Base-by-base conservation (phyloP, 2,329 filamentous ascomycete genomes). In the Cercospora nicotianae region DNA sequence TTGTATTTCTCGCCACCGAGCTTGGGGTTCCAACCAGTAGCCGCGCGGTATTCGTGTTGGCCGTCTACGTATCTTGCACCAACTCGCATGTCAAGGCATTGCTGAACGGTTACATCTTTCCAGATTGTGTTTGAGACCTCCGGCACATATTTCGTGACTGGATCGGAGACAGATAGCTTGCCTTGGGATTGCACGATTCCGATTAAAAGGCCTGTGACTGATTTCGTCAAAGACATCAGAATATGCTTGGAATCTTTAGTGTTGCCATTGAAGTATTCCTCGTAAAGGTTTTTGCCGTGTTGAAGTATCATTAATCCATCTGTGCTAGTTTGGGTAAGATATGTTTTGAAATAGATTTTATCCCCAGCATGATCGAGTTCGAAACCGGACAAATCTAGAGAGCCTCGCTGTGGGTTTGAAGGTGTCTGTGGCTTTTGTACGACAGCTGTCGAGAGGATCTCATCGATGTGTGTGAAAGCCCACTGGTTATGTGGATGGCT, bases 191-290 rank as follows among this genome's bases (percentile, higher is more conserved):
- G 57, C 8, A 73, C 63, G 23, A 74, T 72, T 3, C 73, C 73
- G 5, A 71, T 45, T 3, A 74, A 57, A 5, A 75, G 68, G 2
- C 71, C 69, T 1, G 66, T 70, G 33, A 74, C 45, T 1, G 72
- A 74, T 55, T 75, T 74, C n/a, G 72, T 71, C 67, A 75, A 67
- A 5, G 69, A 72, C 70, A 74, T 73, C 8, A 75, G 26, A 39
- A 75, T 74, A 36, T 75, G 73, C 31, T 67, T 72, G 3, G 71
- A 71, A 1, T 42, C 48, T 16, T 23, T 48, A 6, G 53, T 66
- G 39, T 75, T 75, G 18, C 55, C 67, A 31, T 72, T 66, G 51
- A 55, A 65, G 60, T 75, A 73, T 5, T 65, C 36, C 51, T 74
- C 72, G 59, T 72, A 66, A 5, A 72, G 64, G 4, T 71, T 61